These are phyloP conservation scores for Trichopus zeylanicus DNA, from an alignment of 116 monocot species.

Conservation along the genomic window DNA sequence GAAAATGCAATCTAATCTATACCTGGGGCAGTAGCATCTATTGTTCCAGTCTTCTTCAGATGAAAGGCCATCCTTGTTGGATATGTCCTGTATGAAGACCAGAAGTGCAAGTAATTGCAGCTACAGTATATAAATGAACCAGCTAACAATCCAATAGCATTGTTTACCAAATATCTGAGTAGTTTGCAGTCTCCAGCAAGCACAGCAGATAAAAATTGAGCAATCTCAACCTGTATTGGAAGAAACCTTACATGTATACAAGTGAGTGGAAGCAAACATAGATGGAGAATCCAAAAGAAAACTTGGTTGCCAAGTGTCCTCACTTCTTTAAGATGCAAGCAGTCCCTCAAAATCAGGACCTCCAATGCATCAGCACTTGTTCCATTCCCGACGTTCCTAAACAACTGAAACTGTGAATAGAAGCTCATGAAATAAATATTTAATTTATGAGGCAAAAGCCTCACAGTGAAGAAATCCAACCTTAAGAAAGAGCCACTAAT, in stretches of 20 bases:
- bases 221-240: conserved; percentile 44
- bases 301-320: conserved; percentile 7
- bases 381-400: conserved; percentile 45
- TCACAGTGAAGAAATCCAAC: conserved; percentile 24
- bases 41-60: conserved; percentile 43
- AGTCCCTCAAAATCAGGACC: conserved; percentile 60
- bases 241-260: background rate
- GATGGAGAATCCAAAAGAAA: background rate
- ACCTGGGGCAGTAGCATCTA: conserved; percentile 39
- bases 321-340: conserved; percentile 72
- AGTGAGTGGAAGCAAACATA: background rate
- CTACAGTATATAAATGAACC: background rate
- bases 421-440: conserved; percentile 18
- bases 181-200: conserved; percentile 47
- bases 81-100: conserved; percentile 43
- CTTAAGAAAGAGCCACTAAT: conserved; percentile 59
- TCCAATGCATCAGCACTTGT: conserved; percentile 32
- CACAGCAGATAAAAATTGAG: conserved; percentile 39
- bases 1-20: background rate
- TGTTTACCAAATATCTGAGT: conserved; percentile 47
- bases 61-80: conserved; percentile 66
- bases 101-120: conserved; percentile 2
- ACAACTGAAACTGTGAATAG: conserved; percentile 17
- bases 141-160: background rate
- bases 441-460: background rate